Conservation (phyloP, 495 filamentous ascomycete species). For the Penicillium lividum region DNA sequence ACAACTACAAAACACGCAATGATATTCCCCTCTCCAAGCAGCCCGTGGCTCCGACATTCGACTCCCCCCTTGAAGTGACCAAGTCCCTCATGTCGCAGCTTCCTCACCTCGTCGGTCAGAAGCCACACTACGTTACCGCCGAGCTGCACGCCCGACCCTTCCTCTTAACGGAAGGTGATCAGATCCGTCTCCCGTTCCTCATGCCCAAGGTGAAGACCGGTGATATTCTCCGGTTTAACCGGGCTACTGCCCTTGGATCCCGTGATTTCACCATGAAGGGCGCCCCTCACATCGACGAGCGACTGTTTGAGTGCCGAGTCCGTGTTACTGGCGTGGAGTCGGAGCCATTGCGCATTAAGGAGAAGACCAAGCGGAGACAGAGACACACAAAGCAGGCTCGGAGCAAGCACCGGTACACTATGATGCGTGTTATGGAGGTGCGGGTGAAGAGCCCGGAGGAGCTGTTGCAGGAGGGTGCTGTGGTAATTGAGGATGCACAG, state of each 20-base stretch:
- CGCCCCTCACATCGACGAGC: constrained; percentile 72
- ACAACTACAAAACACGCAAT: constrained; percentile 19
- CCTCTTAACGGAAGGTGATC: constrained; percentile 85
- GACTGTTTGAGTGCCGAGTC: constrained; percentile 80
- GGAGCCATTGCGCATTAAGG: constrained; percentile 82
- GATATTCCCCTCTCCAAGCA: constrained; percentile 35
- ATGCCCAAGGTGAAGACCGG: constrained; percentile 83
- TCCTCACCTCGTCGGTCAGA: constrained; percentile 75
- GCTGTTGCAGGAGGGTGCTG: constrained; percentile 46
- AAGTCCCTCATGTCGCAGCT: constrained; percentile 66
- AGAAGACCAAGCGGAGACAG: constrained; percentile 92
- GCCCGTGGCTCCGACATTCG: constrained; percentile 38
- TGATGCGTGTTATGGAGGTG: constrained; percentile 79
- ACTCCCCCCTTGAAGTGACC: constrained; percentile 45
- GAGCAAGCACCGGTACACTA: constrained; percentile 89
- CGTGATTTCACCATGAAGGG: constrained; percentile 90
- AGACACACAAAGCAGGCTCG: constrained; percentile 68
- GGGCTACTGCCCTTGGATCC: constrained; percentile 75
- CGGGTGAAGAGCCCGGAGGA: constrained; percentile 65
- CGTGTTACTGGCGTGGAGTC: constrained; percentile 82
- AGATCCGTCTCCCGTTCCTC: constrained; percentile 88
- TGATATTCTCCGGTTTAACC: constrained; percentile 82
- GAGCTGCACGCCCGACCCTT: constrained; percentile 88
- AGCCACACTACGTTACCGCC: constrained; percentile 79
- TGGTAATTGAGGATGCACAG: constrained; percentile 37